phyloP scores from a whole-genome alignment of 306 rosid species.

The Betula pendula region DNA sequence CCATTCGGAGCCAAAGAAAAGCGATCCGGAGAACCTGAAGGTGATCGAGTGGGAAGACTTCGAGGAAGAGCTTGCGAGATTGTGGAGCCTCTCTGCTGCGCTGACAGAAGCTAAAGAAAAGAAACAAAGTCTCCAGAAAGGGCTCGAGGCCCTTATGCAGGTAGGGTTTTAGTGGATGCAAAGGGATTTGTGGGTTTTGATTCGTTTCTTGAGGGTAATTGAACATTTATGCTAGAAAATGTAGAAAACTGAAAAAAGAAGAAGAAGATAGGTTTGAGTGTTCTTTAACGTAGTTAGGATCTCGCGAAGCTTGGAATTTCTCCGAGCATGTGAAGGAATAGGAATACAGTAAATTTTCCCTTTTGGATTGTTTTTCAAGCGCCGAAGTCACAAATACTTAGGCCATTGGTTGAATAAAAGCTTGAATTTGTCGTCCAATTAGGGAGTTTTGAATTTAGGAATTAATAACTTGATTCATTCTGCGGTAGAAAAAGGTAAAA shows the following conservation, averaged over 20 bases:
- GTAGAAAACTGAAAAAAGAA: not conserved
- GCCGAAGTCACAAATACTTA: not conserved
- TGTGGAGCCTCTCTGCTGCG: constrained; percentile 84
- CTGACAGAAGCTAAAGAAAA: constrained; percentile 59
- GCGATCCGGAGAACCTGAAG: constrained; percentile 52
- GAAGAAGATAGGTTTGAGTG: not conserved
- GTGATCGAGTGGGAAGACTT: constrained; percentile 84
- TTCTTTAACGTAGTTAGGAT: not conserved
- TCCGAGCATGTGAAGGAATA: not conserved
- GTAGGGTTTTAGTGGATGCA: constrained; percentile 50
- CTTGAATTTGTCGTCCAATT: not conserved
- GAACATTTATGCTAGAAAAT: not conserved
- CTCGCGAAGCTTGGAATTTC: not conserved
- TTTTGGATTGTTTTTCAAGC: not conserved
- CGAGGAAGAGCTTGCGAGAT: constrained; percentile 77
- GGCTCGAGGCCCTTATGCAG: constrained; percentile 63
- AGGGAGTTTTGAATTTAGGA: not conserved
- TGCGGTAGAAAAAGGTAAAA: not conserved
- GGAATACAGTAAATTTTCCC: not conserved
- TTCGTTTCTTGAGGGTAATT: not conserved
- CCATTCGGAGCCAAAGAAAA: constrained; percentile 28
- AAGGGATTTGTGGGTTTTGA: not conserved
- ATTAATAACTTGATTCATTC: too few species aligned
- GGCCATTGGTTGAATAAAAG: not conserved
- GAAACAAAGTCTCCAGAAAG: constrained; percentile 53